These are phyloP conservation scores for Beauveria rudraprayagi DNA, from an alignment of 2,329 filamentous ascomycete genomes.

Conservation along the genomic window DNA sequence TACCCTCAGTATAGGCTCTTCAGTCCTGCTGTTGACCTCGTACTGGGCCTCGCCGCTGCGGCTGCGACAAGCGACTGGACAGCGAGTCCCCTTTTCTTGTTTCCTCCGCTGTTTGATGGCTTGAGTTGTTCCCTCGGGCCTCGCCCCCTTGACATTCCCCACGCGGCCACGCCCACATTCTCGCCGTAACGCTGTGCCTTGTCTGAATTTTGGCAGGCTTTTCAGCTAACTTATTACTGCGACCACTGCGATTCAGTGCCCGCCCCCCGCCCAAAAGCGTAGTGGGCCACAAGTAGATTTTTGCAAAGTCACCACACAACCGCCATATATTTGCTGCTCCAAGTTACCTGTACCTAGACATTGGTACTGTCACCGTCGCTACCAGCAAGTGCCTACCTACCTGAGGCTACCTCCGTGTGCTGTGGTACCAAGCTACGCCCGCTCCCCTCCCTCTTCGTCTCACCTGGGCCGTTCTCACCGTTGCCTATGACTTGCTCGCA, in stretches of 20 bases:
- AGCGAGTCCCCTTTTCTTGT: not conserved
- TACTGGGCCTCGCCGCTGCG: not conserved
- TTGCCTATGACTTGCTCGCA: constrained; percentile 2
- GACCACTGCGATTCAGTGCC: not conserved
- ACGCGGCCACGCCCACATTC: not conserved
- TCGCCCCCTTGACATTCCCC: not conserved
- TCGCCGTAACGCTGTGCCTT: not conserved
- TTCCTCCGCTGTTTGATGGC: not conserved
- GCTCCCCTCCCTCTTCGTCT: not conserved
- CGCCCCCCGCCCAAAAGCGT: not conserved
- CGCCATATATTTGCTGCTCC: not conserved
- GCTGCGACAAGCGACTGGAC: not conserved
- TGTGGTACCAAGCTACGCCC: not conserved
- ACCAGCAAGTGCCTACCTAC: not conserved
- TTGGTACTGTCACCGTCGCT: not conserved
- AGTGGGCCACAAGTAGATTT: not conserved
- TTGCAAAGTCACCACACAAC: not conserved
- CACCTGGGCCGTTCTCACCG: not conserved
- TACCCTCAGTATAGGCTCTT: not conserved
- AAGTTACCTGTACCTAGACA: not conserved
- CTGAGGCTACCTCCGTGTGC: not conserved
- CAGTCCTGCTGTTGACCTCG: not conserved
- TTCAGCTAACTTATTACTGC: not conserved
- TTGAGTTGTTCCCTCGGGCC: not conserved
- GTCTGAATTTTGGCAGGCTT: not conserved